Evolutionary conservation across 176 grass and related monocot species (phyloP).

Genomic region (Hsuehochloa calcarea): DNA sequence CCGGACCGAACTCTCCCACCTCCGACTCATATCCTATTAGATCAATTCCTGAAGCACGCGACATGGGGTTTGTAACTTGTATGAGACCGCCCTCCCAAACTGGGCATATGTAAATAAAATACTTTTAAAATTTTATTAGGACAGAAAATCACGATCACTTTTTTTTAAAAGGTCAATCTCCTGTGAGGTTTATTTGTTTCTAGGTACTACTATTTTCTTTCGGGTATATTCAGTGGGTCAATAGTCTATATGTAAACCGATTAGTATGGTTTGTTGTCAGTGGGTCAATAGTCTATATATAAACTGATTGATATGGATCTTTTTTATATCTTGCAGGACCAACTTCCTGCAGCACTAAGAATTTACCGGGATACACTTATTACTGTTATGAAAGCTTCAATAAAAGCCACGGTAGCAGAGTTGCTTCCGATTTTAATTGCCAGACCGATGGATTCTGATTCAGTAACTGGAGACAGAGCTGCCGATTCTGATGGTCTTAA

Average conservation of each 20-base stretch:
- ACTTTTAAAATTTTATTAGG: neutral
- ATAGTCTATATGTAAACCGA: conserved; percentile 18
- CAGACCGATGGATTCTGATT: conserved; percentile 71
- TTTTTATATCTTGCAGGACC: conserved; percentile 63
- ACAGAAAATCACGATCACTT: conserved; percentile 8
- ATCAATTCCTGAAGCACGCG: no score
- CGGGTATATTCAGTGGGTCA: neutral
- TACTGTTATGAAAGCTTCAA: conserved; percentile 97
- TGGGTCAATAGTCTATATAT: conserved; percentile 2
- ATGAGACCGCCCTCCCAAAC: neutral
- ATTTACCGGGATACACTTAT: conserved; percentile 96
- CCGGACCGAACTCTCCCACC: no score
- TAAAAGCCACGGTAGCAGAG: conserved; percentile 91
- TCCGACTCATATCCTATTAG: no score
- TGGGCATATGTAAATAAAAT: neutral
- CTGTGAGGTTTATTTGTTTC: conserved; percentile 23
- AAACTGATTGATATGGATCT: conserved; percentile 15
- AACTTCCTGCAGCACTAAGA: conserved; percentile 83
- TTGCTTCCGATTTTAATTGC: conserved; percentile 84
- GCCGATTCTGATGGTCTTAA: conserved; percentile 74
- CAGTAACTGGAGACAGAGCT: conserved; percentile 58
- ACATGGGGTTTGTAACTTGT: neutral
- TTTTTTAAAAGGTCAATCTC: neutral
- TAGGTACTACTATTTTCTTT: neutral
- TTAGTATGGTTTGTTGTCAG: conserved; percentile 7